Conservation (phyloP, 192 early-diverging fungal species). For the Coemansia sp. region DNA sequence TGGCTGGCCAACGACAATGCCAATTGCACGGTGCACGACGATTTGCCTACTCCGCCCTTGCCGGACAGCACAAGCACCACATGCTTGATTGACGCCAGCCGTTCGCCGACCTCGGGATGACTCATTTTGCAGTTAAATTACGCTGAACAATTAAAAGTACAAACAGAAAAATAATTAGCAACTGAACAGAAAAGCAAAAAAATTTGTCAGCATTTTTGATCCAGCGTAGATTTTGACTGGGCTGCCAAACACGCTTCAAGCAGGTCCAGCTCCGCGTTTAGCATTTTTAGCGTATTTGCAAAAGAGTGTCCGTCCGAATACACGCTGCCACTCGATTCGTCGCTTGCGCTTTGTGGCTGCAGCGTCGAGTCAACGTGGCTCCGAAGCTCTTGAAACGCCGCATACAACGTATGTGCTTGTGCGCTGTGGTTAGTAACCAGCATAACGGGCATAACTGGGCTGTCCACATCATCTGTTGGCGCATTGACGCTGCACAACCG, state of each 20-base stretch:
- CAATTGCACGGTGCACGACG: slow-evolving; percentile 87
- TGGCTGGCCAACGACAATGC: slow-evolving; percentile 63
- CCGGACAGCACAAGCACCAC: slow-evolving; percentile 95
- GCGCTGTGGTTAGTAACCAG: slow-evolving; percentile 1
- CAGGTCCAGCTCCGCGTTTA: slow-evolving; percentile 33
- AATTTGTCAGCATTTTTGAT: slow-evolving; percentile 4
- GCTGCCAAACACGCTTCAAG: background rate
- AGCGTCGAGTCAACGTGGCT: background rate
- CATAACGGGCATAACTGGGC: background rate
- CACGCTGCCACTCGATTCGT: background rate
- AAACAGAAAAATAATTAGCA: background rate
- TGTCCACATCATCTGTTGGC: background rate
- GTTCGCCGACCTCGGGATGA: slow-evolving; percentile 36
- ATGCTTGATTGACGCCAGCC: slow-evolving; percentile 65
- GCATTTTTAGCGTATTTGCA: slow-evolving; percentile 1
- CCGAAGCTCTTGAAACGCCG: background rate
- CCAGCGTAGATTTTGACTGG: background rate
- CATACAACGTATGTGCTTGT: background rate
- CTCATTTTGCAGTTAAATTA: slow-evolving; percentile 21
- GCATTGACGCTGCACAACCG: slow-evolving; percentile 28
- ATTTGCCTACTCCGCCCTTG: slow-evolving; percentile 98
- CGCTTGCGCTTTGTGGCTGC: background rate
- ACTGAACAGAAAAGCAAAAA: background rate
- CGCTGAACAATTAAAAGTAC: background rate
- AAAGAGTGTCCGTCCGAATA: background rate